Base-by-base conservation (phyloP, 2,329 filamentous ascomycete species). In the Cladosporium sp. region DNA sequence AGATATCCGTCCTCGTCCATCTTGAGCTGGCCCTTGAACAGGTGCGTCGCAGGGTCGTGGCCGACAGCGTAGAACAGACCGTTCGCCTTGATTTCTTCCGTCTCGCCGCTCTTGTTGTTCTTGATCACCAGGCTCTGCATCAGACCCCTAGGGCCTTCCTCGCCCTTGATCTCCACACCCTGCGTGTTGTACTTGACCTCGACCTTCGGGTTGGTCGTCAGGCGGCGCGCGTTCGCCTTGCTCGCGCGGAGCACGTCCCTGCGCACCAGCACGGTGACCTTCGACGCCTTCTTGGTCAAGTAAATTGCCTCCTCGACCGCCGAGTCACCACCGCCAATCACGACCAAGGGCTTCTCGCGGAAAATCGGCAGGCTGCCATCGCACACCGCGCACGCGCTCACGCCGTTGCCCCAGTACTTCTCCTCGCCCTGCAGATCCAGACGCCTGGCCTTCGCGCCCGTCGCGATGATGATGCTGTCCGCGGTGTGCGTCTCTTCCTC, bases 251-350 rank as follows among this genome's bases (percentile, higher is more conserved):
- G 81, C 69, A 86, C 82, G 68, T 95, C 91, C 65, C 82, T 85
- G 60, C 93, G 84, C 54, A 98, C 95, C 34, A 98, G 81, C 5
- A 98, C 93, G 16, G 88, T 95, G 57, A 98, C 92, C 70, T 93
- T 89, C 73, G 85, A 89, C 59, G 87, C 93, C 76, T 97, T 98
- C 79, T 97, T 98, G 57, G 93, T 95, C 63, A 98, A 76, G 77
- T 96, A 98, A 63, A 95, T 86, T 53, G 91, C 90, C 80, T 98
- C 93, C 75, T 98, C 95, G 28, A 95, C 93, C 14, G 93, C 93
- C 13, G 89, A 95, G 74, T 98, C 93, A 65, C 93, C 93, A 58
- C 93, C 95, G 58, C 93, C 93, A 59, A 98, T 96, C 46, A 98
- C 93, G 38, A 92, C 89, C 52, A 98, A 79, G 8, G 87, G 92